These are phyloP conservation scores for Coprinopsis cinerea DNA, from an alignment of 768 basidiomycete genomes.

Conservation along the genomic window DNA sequence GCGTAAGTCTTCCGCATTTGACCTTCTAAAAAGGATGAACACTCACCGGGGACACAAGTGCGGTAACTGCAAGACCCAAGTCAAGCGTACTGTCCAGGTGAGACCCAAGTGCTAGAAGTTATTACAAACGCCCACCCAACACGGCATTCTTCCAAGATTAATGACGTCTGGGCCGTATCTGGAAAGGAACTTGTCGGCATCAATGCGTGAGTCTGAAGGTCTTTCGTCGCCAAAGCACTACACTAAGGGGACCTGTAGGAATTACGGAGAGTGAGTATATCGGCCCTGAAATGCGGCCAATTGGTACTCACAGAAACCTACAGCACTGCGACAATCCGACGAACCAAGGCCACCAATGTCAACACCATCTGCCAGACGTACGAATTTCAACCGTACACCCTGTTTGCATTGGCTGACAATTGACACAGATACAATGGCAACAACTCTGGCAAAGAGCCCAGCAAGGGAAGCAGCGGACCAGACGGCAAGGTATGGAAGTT, in stretches of 20 bases:
- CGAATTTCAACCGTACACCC: background rate
- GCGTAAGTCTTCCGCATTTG: constrained; percentile 9
- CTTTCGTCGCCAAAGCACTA: background rate
- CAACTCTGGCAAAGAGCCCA: constrained; percentile 25
- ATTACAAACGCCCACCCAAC: background rate
- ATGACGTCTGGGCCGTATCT: constrained; percentile 29
- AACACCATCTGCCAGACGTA: constrained; percentile 26
- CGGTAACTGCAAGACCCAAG: constrained; percentile 28
- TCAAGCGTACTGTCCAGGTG: constrained; percentile 20
- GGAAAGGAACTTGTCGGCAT: constrained; percentile 27
- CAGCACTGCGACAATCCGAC: constrained; percentile 28
- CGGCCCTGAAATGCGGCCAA: background rate
- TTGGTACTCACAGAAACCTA: background rate
- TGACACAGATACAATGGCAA: constrained; percentile 23
- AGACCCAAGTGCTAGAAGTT: background rate
- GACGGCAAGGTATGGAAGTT: constrained; percentile 23
- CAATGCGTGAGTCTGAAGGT: constrained; percentile 23
- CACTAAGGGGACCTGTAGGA: constrained; percentile 16
- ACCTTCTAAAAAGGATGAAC: background rate
- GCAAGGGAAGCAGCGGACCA: constrained; percentile 24
- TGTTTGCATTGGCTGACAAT: background rate
- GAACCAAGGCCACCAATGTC: constrained; percentile 24
- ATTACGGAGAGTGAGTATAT: constrained; percentile 32
- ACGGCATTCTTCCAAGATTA: constrained; percentile 14
- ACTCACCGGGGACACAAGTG: constrained; percentile 16